A percentile compares a stretch with the other conserved stretches of the same genome.
phyloP scores from a whole-genome alignment of 116 monocot genomes.

The Thalassia testudinum region DNA sequence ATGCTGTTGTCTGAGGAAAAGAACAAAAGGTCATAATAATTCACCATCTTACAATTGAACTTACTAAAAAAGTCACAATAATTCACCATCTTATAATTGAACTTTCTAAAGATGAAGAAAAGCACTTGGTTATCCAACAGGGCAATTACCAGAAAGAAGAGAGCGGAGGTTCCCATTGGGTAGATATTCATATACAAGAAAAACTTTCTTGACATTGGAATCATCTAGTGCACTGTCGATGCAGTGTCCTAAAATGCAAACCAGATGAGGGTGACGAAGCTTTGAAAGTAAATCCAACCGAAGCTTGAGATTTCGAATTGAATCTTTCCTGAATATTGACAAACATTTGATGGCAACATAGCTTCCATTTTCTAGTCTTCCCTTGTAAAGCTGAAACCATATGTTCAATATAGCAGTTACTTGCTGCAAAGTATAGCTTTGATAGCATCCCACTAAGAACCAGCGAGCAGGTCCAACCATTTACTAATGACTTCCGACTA shows the following conservation, averaged over 20 bases:
- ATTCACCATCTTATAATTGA: neutral
- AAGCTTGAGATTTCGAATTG: constrained; percentile 81
- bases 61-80: too few relatives aligned
- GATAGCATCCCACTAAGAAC: too few relatives aligned
- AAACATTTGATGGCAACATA: constrained; percentile 79
- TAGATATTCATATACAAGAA: constrained; percentile 81
- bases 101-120: neutral
- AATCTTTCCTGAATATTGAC: constrained; percentile 58
- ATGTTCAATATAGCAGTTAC: too few relatives aligned
- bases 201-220: constrained; percentile 52
- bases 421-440: too few relatives aligned
- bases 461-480: too few relatives aligned
- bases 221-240: constrained; percentile 45
- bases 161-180: constrained; percentile 51
- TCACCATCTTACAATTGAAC: neutral
- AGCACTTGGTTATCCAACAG: too few relatives aligned
- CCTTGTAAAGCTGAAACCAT: constrained; percentile 75
- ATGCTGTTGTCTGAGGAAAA: constrained; percentile 30
- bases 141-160: constrained; percentile 52
- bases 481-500: too few relatives aligned
- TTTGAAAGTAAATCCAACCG: constrained; percentile 87
- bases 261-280: constrained; percentile 91
- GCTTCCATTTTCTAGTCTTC: constrained; percentile 81
- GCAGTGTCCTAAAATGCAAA: constrained; percentile 91
- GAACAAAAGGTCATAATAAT: too few relatives aligned